Base-by-base conservation (phyloP, 306 rosid species). In the Medicago ruthenica region DNA sequence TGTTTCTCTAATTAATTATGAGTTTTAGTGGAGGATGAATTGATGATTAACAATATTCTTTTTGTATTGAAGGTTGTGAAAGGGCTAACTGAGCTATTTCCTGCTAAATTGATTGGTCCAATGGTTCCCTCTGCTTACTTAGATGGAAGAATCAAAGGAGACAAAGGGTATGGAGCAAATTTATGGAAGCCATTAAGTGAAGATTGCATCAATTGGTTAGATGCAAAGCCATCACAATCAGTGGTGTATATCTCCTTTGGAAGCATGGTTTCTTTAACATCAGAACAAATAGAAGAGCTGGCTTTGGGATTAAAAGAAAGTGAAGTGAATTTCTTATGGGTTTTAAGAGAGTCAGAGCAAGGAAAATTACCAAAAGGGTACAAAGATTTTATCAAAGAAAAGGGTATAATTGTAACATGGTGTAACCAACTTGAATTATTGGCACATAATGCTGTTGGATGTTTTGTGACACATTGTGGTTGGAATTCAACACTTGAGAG, bases 401-500 rank as follows among this genome's bases (percentile, higher is more conserved):
- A 79, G 53, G 82, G 89, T 67, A 20, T 83, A 48, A 58, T 83
- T 36, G 83, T 86, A 8, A 66, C 85, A 58, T 86, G 89, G 88
- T 87, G 92, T 22, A 87, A 87, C 90, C 92, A 86, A 18, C 83
- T 90, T n/a, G 90, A 90, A 21, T 58, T 82, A 14, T 70, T 90
- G 27, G 88, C 80, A 9, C 80, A 90, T 74, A 65, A 75, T 71
- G 84, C 89, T 11, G 73, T 86, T 9, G 90, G 88, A 1, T 84
- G 87, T 69, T 90, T 90, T 79, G 89, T 88, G 74, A 86, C 88
- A 0, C 92, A 88, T 13, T 88, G 96, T 47, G 91, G 93, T 4
- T 83, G 96, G 96, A 90, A 90, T 16, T 90, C 91, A 0, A 90
- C 92, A 6, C 87, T 90, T 0, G 96, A 90, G 75, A 89, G 85